Base-by-base conservation (phyloP, 352 stramenopile species). In the Phytopythium boreale region DNA sequence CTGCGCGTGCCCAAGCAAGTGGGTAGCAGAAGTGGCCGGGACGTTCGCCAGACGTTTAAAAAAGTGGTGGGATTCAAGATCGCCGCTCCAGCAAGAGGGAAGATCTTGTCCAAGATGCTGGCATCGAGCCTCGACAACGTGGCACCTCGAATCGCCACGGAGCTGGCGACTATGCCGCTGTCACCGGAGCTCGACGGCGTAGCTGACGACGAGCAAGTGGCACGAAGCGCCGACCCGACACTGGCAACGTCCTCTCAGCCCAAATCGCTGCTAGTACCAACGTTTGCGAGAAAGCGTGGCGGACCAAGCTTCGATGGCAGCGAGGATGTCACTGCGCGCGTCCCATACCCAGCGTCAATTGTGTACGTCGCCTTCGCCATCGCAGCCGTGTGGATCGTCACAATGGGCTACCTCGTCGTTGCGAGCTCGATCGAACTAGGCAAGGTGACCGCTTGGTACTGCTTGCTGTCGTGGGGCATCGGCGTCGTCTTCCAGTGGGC, bases 1-100 rank as follows among this genome's bases (percentile, higher is more conserved):
- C 55, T 91, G 5, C 80, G 82, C 14, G 77, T 91, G 8, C 59
- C 68, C 0, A 66, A 72, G 20, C 19, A 49, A 46, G 39, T 22
- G 53, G 24, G 29, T 2, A 61, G 66, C 5, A 64, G 63, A n/a
- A 60, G 55, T 12, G 72, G 72, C 17, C 27, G 26, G 7, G 73
- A 79, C 46, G 62, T 88, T 15, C 77, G 77, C 0, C 56, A 89
- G 50, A 89, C 77, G 8, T 91, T 91, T 52, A 79, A 88, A 46
- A 87, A 80, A 36, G 82, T 91, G 10, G 77, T 90, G 9, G 82
- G 82, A 4, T 75, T 91, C 41, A 88, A 90, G 67, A 89, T 91
- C 55, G 75, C 80, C 15, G 77, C 79, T n/a, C 82, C 82, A 5
- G 71, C 80, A 22, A 75, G 82, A 29, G 82, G 82, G 7, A 91